phyloP scores from a whole-genome alignment of 2,329 filamentous ascomycete species.

The Botryotinia globosa region DNA sequence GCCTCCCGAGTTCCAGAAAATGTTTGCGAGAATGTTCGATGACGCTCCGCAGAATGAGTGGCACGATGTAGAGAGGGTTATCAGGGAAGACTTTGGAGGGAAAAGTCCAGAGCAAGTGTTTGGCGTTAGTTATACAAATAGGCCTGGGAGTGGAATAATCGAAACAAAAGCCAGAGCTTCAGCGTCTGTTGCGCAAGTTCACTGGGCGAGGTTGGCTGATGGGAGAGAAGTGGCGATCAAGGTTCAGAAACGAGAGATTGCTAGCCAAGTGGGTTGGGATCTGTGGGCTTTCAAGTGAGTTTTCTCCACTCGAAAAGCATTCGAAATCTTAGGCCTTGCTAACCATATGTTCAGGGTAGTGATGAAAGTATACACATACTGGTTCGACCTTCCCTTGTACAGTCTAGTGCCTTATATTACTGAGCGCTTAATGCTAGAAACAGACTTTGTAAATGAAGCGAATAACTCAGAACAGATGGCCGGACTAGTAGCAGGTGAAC shows the following conservation, averaged over 20 bases:
- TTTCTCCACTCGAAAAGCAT: background rate
- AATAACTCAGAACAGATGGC: constrained; percentile 85
- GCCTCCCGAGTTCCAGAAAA: constrained; percentile 90
- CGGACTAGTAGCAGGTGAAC: constrained; percentile 69
- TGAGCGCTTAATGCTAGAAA: constrained; percentile 88
- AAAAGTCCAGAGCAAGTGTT: constrained; percentile 86
- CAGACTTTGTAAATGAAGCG: constrained; percentile 91
- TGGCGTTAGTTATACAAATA: constrained; percentile 75
- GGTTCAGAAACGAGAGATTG: constrained; percentile 94
- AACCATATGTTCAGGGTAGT: constrained; percentile 58
- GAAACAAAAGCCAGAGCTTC: constrained; percentile 65
- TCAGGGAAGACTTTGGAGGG: constrained; percentile 84
- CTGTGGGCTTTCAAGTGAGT: constrained; percentile 86
- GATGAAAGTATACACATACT: constrained; percentile 75
- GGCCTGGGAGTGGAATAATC: constrained; percentile 62
- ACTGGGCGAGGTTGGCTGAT: constrained; percentile 84
- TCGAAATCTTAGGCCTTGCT: background rate
- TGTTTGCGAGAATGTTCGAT: constrained; percentile 97
- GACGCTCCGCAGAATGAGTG: constrained; percentile 92
- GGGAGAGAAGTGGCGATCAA: constrained; percentile 93
- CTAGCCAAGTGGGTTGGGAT: constrained; percentile 88
- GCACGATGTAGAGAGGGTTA: constrained; percentile 80
- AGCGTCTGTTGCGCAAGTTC: constrained; percentile 93
- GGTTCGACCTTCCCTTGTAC: constrained; percentile 92
- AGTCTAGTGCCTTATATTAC: constrained; percentile 88